phyloP scores from a whole-genome alignment of 768 basidiomycete genomes.

The Auricularia cornea region DNA sequence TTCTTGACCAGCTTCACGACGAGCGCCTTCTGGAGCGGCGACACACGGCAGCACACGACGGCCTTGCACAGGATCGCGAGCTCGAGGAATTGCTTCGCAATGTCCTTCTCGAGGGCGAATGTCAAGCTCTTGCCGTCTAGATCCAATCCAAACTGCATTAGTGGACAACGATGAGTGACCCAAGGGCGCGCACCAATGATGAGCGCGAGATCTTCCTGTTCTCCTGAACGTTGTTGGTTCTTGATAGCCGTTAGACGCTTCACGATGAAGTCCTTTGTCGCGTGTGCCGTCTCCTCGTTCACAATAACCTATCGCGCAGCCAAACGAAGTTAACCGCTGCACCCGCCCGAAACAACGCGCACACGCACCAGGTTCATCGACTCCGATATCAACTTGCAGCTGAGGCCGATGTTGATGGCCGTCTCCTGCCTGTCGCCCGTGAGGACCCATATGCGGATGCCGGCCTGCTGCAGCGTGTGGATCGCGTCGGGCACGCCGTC shows the following conservation, averaged over 20 bases:
- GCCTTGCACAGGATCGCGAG: conserved; percentile 97
- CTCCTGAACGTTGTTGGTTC: conserved; percentile 83
- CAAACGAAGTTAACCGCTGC: conserved; percentile 1
- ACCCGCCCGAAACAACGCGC: too few species aligned
- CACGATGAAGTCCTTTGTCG: conserved; percentile 76
- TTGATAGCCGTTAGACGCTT: conserved; percentile 90
- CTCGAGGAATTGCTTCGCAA: conserved; percentile 86
- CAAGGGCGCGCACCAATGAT: conserved; percentile 67
- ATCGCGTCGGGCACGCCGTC: conserved; percentile 98
- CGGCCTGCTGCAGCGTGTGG: conserved; percentile 94
- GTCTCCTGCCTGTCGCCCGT: conserved; percentile 99
- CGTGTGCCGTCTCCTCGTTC: conserved; percentile 78
- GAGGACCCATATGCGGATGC: conserved; percentile 90
- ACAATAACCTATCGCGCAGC: conserved; percentile 66
- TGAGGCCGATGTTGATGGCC: conserved; percentile 98
- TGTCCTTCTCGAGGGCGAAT: conserved; percentile 88
- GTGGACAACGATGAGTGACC: neutral
- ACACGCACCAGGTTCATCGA: conserved; percentile 95
- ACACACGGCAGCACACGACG: conserved; percentile 97
- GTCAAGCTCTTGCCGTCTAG: conserved; percentile 91
- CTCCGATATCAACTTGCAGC: conserved; percentile 92
- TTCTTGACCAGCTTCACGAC: conserved; percentile 99
- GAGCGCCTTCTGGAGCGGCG: conserved; percentile 92
- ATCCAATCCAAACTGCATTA: conserved; percentile 6
- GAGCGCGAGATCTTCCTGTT: conserved; percentile 89